Conservation (phyloP, 2,329 filamentous ascomycete genomes). For the Drechmeria coniospora region DNA sequence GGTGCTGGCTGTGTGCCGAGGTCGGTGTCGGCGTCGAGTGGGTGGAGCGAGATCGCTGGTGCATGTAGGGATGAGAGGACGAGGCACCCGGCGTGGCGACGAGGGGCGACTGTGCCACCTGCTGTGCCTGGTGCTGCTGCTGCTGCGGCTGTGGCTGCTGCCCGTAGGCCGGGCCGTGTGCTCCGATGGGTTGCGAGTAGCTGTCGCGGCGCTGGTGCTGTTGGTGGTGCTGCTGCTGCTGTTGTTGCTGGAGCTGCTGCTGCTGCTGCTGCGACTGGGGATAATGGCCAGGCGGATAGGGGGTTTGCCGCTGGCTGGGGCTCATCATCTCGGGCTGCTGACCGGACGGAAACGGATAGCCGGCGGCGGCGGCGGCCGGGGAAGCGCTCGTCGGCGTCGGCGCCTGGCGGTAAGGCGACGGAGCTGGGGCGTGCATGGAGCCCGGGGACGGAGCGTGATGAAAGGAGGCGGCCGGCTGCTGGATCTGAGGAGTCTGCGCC, state of each 20-base stretch:
- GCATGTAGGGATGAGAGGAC: constrained; percentile 19
- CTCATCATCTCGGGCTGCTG: constrained; percentile 29
- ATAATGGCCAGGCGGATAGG: too few species aligned
- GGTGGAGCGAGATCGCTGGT: constrained; percentile 39
- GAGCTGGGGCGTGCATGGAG: constrained; percentile 17
- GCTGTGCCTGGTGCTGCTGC: too few species aligned
- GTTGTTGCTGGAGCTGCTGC: constrained; percentile 23
- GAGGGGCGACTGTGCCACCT: constrained; percentile 33
- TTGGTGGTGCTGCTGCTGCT: constrained; percentile 1
- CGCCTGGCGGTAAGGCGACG: constrained; percentile 32
- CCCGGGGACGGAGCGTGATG: constrained; percentile 36
- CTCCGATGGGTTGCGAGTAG: constrained; percentile 23
- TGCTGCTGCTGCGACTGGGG: constrained; percentile 25
- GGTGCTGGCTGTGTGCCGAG: constrained; percentile 43
- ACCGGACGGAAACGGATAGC: constrained; percentile 35
- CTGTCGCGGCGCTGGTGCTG: constrained; percentile 26
- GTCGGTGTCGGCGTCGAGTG: constrained; percentile 47
- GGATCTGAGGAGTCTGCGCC: constrained; percentile 21
- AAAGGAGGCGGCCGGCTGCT: constrained; percentile 28
- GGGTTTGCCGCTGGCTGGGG: constrained; percentile 36
- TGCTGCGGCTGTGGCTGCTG: constrained; percentile 17
- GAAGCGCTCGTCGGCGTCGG: constrained; percentile 22
- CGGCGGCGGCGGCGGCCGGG: constrained; percentile 23
- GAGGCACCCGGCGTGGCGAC: constrained; percentile 26
- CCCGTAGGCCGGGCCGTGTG: constrained; percentile 22